Evolutionary conservation across 176 grass and related monocot species (phyloP).

Genomic region (Echinochloa phyllopogon): DNA sequence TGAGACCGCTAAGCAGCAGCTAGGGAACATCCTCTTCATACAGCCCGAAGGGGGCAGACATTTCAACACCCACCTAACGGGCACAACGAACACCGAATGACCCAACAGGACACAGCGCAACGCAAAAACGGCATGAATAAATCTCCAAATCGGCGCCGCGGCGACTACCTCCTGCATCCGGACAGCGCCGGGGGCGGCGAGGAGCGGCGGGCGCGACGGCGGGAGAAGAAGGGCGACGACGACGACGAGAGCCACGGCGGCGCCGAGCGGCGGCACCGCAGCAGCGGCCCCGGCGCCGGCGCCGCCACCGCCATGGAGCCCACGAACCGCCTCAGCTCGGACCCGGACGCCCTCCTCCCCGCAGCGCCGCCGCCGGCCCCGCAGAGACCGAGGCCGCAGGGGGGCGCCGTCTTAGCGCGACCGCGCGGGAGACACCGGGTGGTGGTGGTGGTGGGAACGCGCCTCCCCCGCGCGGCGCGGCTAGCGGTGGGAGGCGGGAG

Average conservation of each 20-base stretch:
- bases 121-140: not conserved
- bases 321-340: slow-evolving; percentile 49
- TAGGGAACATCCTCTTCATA: not conserved
- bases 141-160: not conserved
- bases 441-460: not conserved
- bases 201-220: not conserved
- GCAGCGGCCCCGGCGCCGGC: slow-evolving; percentile 34
- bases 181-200: slow-evolving; percentile 3
- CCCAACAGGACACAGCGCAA: no score
- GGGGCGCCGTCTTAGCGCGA: slow-evolving; percentile 31
- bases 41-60: not conserved
- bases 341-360: slow-evolving; percentile 1
- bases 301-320: slow-evolving; percentile 54
- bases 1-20: not conserved
- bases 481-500: not conserved
- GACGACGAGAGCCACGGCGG: slow-evolving; percentile 25
- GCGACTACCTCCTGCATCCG: slow-evolving; percentile 41
- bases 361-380: not conserved
- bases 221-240: slow-evolving; percentile 23
- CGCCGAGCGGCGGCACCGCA: slow-evolving; percentile 22
- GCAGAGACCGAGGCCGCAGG: slow-evolving; percentile 35
- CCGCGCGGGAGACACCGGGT: not conserved
- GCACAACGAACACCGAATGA: not conserved
- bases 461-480: not conserved
- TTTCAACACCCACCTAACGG: not conserved